These are phyloP conservation scores for Fusarium caatingaense DNA, from an alignment of 2,329 filamentous ascomycete genomes.

Conservation along the genomic window DNA sequence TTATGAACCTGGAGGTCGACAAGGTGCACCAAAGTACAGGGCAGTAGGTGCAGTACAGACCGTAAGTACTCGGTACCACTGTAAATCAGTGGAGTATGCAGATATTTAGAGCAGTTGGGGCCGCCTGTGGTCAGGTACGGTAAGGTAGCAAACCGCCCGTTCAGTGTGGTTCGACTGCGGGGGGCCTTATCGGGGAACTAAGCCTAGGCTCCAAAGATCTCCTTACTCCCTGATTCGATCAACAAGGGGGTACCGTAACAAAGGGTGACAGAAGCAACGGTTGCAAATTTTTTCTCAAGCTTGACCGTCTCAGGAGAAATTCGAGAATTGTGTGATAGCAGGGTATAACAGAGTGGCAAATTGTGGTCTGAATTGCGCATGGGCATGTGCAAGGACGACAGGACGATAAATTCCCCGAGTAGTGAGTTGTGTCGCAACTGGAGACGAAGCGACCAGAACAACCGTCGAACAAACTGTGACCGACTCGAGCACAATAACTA, in stretches of 20 bases:
- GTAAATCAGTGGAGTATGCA: constrained; percentile 37
- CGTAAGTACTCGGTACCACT: constrained; percentile 38
- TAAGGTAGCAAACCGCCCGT: constrained; percentile 28
- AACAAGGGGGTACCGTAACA: constrained; percentile 26
- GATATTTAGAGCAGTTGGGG: constrained; percentile 37
- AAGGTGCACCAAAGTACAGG: constrained; percentile 7
- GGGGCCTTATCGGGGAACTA: constrained; percentile 40
- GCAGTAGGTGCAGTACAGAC: constrained; percentile 29
- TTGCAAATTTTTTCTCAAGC: constrained; percentile 42
- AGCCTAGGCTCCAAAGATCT: constrained; percentile 36
- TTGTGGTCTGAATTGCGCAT: constrained; percentile 38
- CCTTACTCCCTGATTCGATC: constrained; percentile 42
- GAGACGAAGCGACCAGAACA: constrained; percentile 21
- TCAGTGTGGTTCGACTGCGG: constrained; percentile 46
- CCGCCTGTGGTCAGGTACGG: constrained; percentile 22
- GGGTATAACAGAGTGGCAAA: constrained; percentile 46
- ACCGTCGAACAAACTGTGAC: constrained; percentile 22
- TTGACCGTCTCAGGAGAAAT: constrained; percentile 41
- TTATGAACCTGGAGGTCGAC: constrained; percentile 35
- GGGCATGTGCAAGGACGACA: constrained; percentile 47
- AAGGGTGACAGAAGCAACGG: constrained; percentile 16
- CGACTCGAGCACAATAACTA: constrained; percentile 13
- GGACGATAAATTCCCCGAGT: constrained; percentile 43
- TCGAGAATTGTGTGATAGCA: constrained; percentile 46
- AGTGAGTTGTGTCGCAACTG: constrained; percentile 25